Conservation (phyloP, 768 basidiomycete genomes). For the Xerocomus brunneocitrinus region DNA sequence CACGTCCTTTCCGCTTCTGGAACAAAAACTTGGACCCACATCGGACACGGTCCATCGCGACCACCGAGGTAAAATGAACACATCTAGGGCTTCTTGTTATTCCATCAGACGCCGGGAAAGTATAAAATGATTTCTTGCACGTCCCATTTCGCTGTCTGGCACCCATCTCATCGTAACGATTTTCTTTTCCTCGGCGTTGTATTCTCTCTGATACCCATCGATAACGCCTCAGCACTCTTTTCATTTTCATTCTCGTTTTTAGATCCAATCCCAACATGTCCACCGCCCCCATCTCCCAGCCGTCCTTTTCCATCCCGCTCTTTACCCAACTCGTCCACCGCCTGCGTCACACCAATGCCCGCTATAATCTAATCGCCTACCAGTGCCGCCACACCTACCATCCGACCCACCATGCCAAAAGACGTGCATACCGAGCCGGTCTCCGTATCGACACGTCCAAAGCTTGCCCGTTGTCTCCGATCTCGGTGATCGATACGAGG, state of each 20-base stretch:
- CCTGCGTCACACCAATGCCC: constrained; percentile 42
- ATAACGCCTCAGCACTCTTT: neutral
- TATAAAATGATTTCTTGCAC: constrained; percentile 17
- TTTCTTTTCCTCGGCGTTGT: too few relatives aligned
- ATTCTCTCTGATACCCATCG: too few relatives aligned
- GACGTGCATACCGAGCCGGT: constrained; percentile 40
- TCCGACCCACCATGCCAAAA: constrained; percentile 45
- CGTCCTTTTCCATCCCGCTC: constrained; percentile 17
- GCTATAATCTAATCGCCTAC: constrained; percentile 37
- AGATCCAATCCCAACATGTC: neutral
- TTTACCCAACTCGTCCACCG: constrained; percentile 37
- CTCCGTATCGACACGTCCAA: constrained; percentile 41
- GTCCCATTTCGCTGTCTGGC: constrained; percentile 10
- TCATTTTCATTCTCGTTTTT: neutral
- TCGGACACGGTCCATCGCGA: neutral
- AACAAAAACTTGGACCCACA: constrained; percentile 22
- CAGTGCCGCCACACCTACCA: constrained; percentile 32
- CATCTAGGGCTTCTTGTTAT: neutral
- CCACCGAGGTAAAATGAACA: neutral
- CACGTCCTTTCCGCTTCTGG: constrained; percentile 7
- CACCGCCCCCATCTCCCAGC: neutral
- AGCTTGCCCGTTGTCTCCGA: constrained; percentile 41
- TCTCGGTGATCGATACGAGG: constrained; percentile 5
- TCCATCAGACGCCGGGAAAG: neutral
- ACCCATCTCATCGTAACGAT: neutral